Evolutionary conservation across 1,139 yeast genomes (phyloP), one percentile per base, ranked within the genome.

Genomic region (Lodderomyces beijingensis): DNA sequence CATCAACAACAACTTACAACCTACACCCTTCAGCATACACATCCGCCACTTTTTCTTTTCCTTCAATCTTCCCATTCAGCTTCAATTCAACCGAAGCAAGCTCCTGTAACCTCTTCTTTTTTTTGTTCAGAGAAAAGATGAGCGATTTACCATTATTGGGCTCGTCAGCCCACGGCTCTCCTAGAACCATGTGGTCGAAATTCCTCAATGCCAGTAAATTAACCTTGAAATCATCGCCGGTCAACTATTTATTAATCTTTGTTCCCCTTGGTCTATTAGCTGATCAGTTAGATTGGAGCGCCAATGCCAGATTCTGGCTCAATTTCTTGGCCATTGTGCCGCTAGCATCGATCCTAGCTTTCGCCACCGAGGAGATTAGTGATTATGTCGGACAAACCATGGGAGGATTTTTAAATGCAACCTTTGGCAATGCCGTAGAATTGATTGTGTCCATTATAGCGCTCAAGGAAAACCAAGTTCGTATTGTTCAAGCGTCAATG

Each of bases 401-500:
- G 18, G 97, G 97, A 13, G 97, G 97, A 0, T 69, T 91, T 44
- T 67, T 91, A 50, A 91, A 91, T 61, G 97, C 97, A 3, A 89
- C 97, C 7, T 85, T 91, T 55, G 98, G 98, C 39, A 91, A 91
- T 58, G 96, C 95, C 64, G 74, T 68, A 18, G 98, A 91, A 61
- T 77, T 93, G 44, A 91, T 91, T 57, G 96, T 91, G 30, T 87
- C 96, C 1, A 67, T 91, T 20, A 87, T 91, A 47, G 98, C 98
- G 1, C 69, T 93, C 50, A 69, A 64, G 45, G 82, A 84, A 28
- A 87, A 88, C 46, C 96, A 91, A 59, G 78, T 91, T 34, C 74
- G 95, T 45, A 89, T 91, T 50, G 98, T 93, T 27, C 96, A 91
- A 59, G 95, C 97, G 2, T 83, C 95, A 21, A 91, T 91, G 97